Evolutionary conservation across 768 basidiomycete genomes (phyloP).

Genomic region (Serpula lacrymans): DNA sequence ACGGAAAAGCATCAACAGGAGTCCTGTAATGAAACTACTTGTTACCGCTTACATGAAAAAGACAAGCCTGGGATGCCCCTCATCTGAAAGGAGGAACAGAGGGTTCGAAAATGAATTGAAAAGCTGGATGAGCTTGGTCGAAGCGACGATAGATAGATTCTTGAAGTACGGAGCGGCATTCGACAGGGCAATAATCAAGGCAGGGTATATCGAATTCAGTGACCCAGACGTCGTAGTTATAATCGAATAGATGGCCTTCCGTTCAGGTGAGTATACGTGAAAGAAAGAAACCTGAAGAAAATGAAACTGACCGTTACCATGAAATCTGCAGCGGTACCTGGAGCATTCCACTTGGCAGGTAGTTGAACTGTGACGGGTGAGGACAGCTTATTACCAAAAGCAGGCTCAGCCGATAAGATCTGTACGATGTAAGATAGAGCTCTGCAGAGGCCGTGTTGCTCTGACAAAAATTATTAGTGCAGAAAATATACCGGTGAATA

Average conservation of each 20-base stretch:
- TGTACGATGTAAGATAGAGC: conserved; percentile 91
- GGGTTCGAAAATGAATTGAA: conserved; percentile 92
- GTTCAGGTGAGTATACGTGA: conserved; percentile 8
- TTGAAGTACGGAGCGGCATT: conserved; percentile 88
- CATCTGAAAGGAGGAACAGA: conserved; percentile 85
- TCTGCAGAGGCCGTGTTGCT: conserved; percentile 88
- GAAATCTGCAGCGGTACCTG: conserved; percentile 81
- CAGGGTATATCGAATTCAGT: conserved; percentile 84
- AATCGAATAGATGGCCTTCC: conserved; percentile 85
- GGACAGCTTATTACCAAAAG: conserved; percentile 71
- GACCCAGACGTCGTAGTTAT: conserved; percentile 84
- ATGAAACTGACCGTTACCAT: conserved; percentile 74
- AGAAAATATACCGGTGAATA: not conserved
- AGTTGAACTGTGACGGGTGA: conserved; percentile 60
- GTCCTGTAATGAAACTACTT: not conserved
- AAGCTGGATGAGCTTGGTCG: conserved; percentile 81
- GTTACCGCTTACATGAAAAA: conserved; percentile 73
- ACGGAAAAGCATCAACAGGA: not conserved
- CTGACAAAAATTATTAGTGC: conserved; percentile 36
- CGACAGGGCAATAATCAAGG: conserved; percentile 84
- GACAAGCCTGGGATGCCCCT: conserved; percentile 89
- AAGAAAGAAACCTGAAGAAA: not conserved
- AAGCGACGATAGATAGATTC: conserved; percentile 74
- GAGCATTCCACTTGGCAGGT: conserved; percentile 72
- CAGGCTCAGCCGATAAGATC: conserved; percentile 79